Conservation (phyloP, 108 stramenopile species). For the Chaetoceros tenuissimus region DNA sequence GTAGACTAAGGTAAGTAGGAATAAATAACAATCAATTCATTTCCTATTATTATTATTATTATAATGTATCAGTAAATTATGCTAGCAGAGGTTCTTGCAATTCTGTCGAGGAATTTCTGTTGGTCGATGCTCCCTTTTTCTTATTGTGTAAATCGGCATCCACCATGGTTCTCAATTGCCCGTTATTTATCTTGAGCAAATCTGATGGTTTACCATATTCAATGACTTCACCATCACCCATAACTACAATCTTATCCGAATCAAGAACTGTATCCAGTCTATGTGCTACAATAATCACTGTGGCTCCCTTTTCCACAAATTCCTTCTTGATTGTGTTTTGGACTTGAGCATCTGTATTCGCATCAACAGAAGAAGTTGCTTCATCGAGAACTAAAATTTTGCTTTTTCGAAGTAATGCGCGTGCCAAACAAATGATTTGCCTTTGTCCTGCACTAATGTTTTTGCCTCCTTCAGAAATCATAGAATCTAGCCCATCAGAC, state of each 20-base stretch:
- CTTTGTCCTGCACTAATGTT: slow-evolving; percentile 87
- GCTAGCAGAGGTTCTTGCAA: too few species aligned
- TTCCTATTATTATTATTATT: too few species aligned
- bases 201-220: slow-evolving; percentile 68
- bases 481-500: slow-evolving; percentile 31
- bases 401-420: slow-evolving; percentile 72
- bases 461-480: slow-evolving; percentile 72
- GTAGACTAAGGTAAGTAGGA: too few species aligned
- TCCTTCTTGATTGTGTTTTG: slow-evolving; percentile 63
- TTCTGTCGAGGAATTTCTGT: too few species aligned
- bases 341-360: slow-evolving; percentile 59
- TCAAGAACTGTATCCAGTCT: slow-evolving; percentile 84
- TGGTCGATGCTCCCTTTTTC: too few species aligned
- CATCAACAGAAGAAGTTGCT: slow-evolving; percentile 74
- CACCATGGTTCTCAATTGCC: slow-evolving; percentile 42
- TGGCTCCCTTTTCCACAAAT: slow-evolving; percentile 73
- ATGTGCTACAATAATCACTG: slow-evolving; percentile 87
- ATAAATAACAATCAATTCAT: too few species aligned
- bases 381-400: slow-evolving; percentile 86
- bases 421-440: slow-evolving; percentile 87
- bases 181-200: slow-evolving; percentile 30
- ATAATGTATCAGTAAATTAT: too few species aligned
- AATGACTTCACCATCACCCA: slow-evolving; percentile 69
- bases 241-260: slow-evolving; percentile 87
- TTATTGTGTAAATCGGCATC: slow-evolving; percentile 47